phyloP scores from a whole-genome alignment of 129 eudicot species.

The Helianthus tuberosus region DNA sequence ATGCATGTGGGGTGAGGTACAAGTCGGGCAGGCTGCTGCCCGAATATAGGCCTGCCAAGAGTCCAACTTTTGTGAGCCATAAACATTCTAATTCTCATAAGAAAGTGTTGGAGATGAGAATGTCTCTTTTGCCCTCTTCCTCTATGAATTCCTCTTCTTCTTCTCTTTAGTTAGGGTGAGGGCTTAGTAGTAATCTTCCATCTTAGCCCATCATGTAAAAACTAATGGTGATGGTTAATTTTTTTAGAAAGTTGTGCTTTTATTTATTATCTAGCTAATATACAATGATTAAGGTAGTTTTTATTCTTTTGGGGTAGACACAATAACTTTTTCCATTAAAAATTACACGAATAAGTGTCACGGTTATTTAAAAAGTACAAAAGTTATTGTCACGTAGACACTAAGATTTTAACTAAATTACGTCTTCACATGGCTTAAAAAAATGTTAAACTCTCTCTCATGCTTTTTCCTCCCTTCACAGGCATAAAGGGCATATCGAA shows the following conservation, averaged over 20 bases:
- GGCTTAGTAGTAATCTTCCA: slow-evolving; percentile 29
- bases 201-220: slow-evolving; percentile 23
- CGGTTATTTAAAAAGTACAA: too few species aligned
- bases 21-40: slow-evolving; percentile 70
- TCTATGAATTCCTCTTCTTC: slow-evolving; percentile 18
- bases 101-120: slow-evolving; percentile 64
- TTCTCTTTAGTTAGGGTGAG: slow-evolving; percentile 7
- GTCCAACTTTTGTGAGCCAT: slow-evolving; percentile 59
- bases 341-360: too few species aligned
- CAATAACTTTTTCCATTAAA: too few species aligned
- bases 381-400: too few species aligned
- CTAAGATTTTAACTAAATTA: too few species aligned
- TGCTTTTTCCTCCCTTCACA: too few species aligned
- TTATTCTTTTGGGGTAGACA: too few species aligned
- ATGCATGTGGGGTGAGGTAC: slow-evolving; percentile 83
- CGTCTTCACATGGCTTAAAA: too few species aligned
- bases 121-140: slow-evolving; percentile 36
- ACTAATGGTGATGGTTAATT: slow-evolving; percentile 30
- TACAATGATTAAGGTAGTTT: slow-evolving; percentile 1
- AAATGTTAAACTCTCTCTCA: too few species aligned
- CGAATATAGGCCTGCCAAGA: slow-evolving; percentile 72
- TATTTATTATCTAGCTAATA: background rate
- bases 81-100: slow-evolving; percentile 68
- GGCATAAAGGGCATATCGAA: too few species aligned
- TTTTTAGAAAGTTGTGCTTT: background rate